Evolutionary conservation across 2,329 filamentous ascomycete genomes (phyloP), one percentile per base, ranked within the genome.

Genomic region (Fusarium sp.): DNA sequence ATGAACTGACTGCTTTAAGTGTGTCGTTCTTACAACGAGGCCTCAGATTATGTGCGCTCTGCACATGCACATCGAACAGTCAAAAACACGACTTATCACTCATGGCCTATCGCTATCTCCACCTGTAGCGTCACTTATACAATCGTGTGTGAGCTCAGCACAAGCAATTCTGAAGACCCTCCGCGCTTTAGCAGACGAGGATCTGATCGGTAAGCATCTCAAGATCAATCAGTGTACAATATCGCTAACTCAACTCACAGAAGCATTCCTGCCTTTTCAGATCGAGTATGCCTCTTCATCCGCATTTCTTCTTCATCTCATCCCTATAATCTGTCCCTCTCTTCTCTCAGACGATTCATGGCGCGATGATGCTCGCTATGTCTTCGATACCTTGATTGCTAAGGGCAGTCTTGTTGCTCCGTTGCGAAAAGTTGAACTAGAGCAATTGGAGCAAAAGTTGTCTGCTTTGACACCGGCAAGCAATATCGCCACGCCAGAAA

Each of bases 261-360:
- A 76, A 42, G 78, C 81, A 3, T 83, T 83, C 14, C 27, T 83
- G 3, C 81, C 81, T 0, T 83, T 83, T 15, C 81, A 83, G 45
- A 77, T 83, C 14, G 81, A 83, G 61, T 81, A 82, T 40, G 81
- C 82, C 9, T 83, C 80, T 11, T 82, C 81, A 1, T 83, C 81
- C 3, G 80, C 81, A 0, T 82, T 83, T 38, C 76, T 83, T 2
- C 76, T 83, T 5, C 78, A 81, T 18, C 73, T 83, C 0, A 78
- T 83, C 7, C 74, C 72, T 3, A 68, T 76, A 3, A 74, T 78
- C 8, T 79, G 77, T n/a, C 81, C 81, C 1, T 76, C 76, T 0
- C 73, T 83, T 3, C 76, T 83, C 0, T 75, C 77, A 1, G 79
- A 80, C 23, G 70, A 79, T 38, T 69, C 73, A 10, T 83, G 81